Conservation (phyloP, 1,139 yeast genomes). For the Kluyveromyces sp. region DNA sequence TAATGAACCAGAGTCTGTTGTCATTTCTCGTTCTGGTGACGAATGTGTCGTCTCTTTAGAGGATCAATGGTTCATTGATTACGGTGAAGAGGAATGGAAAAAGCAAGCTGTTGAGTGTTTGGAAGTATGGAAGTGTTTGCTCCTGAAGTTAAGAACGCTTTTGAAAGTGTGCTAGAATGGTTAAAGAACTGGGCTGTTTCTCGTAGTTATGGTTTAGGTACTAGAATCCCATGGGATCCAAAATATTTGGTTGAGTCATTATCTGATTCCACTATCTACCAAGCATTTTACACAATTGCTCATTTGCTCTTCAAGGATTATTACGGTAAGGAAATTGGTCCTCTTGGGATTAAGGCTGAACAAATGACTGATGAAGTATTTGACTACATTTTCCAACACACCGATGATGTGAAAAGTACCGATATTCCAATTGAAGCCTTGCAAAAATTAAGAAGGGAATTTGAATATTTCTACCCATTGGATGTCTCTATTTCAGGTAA, state of each 20-base stretch:
- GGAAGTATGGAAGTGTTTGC: constrained; percentile 69
- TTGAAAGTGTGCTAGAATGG: constrained; percentile 94
- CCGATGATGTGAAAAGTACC: constrained; percentile 44
- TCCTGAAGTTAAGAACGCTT: constrained; percentile 82
- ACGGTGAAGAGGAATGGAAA: constrained; percentile 94
- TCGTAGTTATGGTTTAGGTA: constrained; percentile 94
- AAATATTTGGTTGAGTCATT: constrained; percentile 89
- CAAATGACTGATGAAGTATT: constrained; percentile 91
- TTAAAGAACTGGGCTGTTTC: constrained; percentile 98
- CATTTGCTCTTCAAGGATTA: constrained; percentile 82
- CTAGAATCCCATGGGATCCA: constrained; percentile 95
- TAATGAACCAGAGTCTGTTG: constrained; percentile 88
- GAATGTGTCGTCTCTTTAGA: constrained; percentile 94
- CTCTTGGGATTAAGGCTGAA: constrained; percentile 66
- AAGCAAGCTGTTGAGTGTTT: constrained; percentile 78
- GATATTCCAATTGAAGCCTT: constrained; percentile 64
- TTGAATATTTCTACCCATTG: constrained; percentile 90
- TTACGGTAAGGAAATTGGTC: constrained; percentile 72
- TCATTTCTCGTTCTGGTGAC: constrained; percentile 93
- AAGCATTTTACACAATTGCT: constrained; percentile 88
- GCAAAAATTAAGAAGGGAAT: constrained; percentile 77
- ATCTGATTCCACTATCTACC: constrained; percentile 93
- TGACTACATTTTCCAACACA: constrained; percentile 79
- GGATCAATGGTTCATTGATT: constrained; percentile 98
- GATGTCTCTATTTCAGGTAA: constrained; percentile 91